phyloP scores from a whole-genome alignment of 2,329 filamentous ascomycete species.

The Bimuria novae-zelandiae region DNA sequence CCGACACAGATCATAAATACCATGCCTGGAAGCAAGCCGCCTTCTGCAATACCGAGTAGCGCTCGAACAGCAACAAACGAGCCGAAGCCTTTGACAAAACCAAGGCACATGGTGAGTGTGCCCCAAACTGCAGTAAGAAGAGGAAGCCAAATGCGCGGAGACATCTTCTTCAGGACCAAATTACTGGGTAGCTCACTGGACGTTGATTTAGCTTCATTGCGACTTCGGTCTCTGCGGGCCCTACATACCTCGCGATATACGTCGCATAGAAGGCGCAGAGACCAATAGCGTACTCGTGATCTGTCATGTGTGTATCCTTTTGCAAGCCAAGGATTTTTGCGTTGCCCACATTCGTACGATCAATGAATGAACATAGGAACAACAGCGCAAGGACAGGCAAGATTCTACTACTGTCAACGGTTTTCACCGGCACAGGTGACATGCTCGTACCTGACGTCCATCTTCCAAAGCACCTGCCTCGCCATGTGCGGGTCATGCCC shows the following conservation, averaged over 20 bases:
- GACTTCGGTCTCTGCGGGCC: background rate
- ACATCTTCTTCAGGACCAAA: constrained; percentile 64
- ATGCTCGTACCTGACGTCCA: constrained; percentile 54
- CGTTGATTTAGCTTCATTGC: background rate
- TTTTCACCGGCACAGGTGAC: constrained; percentile 1
- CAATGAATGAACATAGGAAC: constrained; percentile 68
- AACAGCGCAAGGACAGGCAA: constrained; percentile 66
- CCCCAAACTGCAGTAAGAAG: constrained; percentile 63
- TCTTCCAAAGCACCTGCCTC: constrained; percentile 55
- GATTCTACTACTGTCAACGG: constrained; percentile 50
- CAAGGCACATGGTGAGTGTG: constrained; percentile 61
- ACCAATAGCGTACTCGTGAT: constrained; percentile 67
- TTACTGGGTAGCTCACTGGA: constrained; percentile 67
- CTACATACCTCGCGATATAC: constrained; percentile 61
- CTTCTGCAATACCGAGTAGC: constrained; percentile 66
- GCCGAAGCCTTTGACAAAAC: constrained; percentile 58
- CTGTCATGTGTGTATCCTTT: constrained; percentile 57
- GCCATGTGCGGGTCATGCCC: constrained; percentile 17
- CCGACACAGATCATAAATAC: too few relatives aligned
- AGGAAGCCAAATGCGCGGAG: constrained; percentile 65
- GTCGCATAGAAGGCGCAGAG: constrained; percentile 69
- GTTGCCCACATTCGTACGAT: constrained; percentile 75
- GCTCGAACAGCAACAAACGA: constrained; percentile 67
- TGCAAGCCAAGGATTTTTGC: constrained; percentile 69
- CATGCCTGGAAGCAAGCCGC: constrained; percentile 69